Conservation (phyloP, 805 yeast genomes). For the Limtongozyma cylindracea region DNA sequence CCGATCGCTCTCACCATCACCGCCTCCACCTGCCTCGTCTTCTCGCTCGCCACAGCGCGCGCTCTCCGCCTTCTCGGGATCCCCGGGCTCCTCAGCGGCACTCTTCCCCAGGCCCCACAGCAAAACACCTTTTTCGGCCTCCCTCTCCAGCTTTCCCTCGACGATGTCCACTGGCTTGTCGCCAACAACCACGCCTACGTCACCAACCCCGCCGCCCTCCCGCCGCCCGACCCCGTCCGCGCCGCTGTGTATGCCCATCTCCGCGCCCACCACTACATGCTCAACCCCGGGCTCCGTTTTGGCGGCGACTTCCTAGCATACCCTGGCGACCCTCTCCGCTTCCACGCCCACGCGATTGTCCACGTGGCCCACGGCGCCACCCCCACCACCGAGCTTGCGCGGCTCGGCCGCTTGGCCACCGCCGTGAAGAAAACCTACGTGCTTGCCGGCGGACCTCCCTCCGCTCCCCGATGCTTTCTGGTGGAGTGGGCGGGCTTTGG, state of each 20-base stretch:
- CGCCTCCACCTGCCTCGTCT: too few relatives aligned
- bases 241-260: conserved; percentile 12
- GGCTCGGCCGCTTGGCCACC: conserved; percentile 83
- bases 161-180: conserved; percentile 50
- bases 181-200: conserved; percentile 3
- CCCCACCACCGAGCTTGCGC: conserved; percentile 31
- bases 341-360: conserved; percentile 69
- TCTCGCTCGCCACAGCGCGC: too few relatives aligned
- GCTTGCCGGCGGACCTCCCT: conserved; percentile 15
- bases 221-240: conserved; percentile 1
- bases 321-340: conserved; percentile 86
- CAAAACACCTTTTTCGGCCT: conserved; percentile 73
- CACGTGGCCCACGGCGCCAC: conserved; percentile 12
- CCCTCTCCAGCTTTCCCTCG: conserved; percentile 49
- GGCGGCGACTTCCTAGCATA: conserved; percentile 80
- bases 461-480: too few relatives aligned
- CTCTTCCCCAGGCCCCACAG: conserved; percentile 78
- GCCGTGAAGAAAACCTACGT: conserved; percentile 78
- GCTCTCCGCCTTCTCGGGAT: conserved; percentile 44
- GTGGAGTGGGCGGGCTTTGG: conserved; percentile 97
- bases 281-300: conserved; percentile 74
- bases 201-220: background rate
- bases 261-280: conserved; percentile 18
- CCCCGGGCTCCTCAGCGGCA: conserved; percentile 59
- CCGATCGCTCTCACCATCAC: too few relatives aligned